phyloP scores from a whole-genome alignment of 2,329 filamentous ascomycete species.

The Westerdykella sp. region DNA sequence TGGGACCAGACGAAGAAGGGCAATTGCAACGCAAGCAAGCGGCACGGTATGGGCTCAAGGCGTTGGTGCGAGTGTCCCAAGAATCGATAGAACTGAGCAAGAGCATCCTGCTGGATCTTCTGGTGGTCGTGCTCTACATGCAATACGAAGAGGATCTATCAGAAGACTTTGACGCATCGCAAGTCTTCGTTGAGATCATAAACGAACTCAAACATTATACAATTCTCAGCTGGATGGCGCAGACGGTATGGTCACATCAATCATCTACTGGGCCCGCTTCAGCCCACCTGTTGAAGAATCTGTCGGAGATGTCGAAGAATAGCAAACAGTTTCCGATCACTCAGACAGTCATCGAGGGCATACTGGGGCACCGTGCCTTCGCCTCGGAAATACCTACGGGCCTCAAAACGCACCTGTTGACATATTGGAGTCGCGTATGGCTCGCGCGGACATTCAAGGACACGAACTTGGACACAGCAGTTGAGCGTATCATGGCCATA shows the following conservation, averaged over 20 bases:
- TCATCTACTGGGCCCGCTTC: slow-evolving; percentile 24
- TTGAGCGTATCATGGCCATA: slow-evolving; percentile 41
- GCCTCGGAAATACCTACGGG: slow-evolving; percentile 23
- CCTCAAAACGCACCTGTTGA: slow-evolving; percentile 31
- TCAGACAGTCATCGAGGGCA: slow-evolving; percentile 33
- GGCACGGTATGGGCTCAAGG: slow-evolving; percentile 69
- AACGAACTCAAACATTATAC: slow-evolving; percentile 32
- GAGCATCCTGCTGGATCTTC: slow-evolving; percentile 70
- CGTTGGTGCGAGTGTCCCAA: slow-evolving; percentile 69
- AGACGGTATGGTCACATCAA: slow-evolving; percentile 29
- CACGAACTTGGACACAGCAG: slow-evolving; percentile 29
- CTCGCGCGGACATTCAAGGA: slow-evolving; percentile 35
- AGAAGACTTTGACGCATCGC: slow-evolving; percentile 54
- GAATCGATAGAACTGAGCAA: slow-evolving; percentile 70
- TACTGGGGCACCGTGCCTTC: slow-evolving; percentile 28
- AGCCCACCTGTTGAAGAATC: slow-evolving; percentile 16
- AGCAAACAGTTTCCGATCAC: slow-evolving; percentile 27
- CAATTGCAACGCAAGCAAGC: slow-evolving; percentile 45
- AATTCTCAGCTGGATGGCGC: slow-evolving; percentile 32
- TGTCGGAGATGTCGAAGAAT: slow-evolving; percentile 21
- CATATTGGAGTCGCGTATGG: slow-evolving; percentile 45
- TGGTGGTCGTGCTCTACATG: slow-evolving; percentile 80
- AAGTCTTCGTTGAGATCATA: slow-evolving; percentile 62
- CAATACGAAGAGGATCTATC: slow-evolving; percentile 67
- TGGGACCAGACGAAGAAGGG: slow-evolving; percentile 38